Base-by-base conservation (phyloP, 106 monocot species). In the Ottelia alismoides region DNA sequence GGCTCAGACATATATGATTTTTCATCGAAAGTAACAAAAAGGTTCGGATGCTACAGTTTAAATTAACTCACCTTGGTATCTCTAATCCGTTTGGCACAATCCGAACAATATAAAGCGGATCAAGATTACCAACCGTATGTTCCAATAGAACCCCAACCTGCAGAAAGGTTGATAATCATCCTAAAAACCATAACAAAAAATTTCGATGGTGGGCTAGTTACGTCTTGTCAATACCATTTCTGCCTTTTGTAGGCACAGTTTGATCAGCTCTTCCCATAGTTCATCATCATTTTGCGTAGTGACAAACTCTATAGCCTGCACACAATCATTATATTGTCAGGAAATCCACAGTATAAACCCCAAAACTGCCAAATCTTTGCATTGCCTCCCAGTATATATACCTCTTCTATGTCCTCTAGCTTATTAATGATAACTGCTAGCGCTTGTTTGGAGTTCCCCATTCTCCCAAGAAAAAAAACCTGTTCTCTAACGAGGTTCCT, bases 261-360 rank as follows among this genome's bases (percentile, higher is more conserved):
- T 85, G 40, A 98, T 90, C 31, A 98, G 64, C 27, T 90, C 98
- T 54, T 79, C 74, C 98, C 98, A 98, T 14, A 98, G 66, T 52
- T 98, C 98, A 70, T 98, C 85, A 72, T 98, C 98, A 54, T 82
- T 80, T 56, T 98, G 89, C 54, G 70, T 77, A n/a, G 76, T 64
- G 40, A 98, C 89, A 71, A 98, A 86, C 65, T 89, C 98, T 26
- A 98, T 81, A 52, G 98, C 98, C 98, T 98, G 74, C 61, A 78
- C 7, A 27, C 1, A 52, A 7, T 28, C 31, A 31, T n/a, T 18
- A n/a, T n/a, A n/a, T n/a, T n/a, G n/a, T n/a, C n/a, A n/a, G n/a
- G n/a, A n/a, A n/a, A n/a, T n/a, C n/a, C n/a, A n/a, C n/a, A n/a
- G n/a, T n/a, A n/a, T n/a, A n/a, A n/a, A n/a, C n/a, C n/a, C n/a